Conservation (phyloP, 2,329 filamentous ascomycete genomes). For the Trichoderma lentiforme region DNA sequence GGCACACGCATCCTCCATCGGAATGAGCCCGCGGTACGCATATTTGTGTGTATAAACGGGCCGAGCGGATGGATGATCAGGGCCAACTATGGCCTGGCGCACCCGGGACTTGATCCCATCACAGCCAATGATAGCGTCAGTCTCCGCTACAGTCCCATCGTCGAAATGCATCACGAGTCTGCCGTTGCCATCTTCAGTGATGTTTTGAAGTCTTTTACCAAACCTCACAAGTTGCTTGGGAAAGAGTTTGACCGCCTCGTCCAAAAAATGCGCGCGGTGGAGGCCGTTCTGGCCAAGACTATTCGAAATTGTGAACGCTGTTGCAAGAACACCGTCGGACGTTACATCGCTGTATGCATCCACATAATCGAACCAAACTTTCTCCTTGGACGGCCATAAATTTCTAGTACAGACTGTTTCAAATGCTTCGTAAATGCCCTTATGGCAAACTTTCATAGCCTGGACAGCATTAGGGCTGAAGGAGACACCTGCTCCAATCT, state of each 20-base stretch:
- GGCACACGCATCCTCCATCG: slow-evolving; percentile 13
- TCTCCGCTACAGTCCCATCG: slow-evolving; percentile 38
- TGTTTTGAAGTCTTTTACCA: slow-evolving; percentile 35
- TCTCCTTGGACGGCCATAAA: neutral
- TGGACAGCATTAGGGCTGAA: slow-evolving; percentile 37
- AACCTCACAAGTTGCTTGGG: slow-evolving; percentile 33
- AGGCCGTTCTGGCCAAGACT: neutral
- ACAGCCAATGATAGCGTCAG: slow-evolving; percentile 21
- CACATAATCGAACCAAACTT: neutral
- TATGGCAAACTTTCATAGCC: slow-evolving; percentile 30
- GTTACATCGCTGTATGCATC: neutral
- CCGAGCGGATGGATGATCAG: neutral
- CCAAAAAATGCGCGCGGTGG: slow-evolving; percentile 37
- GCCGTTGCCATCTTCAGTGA: slow-evolving; percentile 25
- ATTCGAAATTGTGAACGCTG: neutral
- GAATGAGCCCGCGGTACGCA: neutral
- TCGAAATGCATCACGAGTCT: slow-evolving; percentile 34
- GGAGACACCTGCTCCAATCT: slow-evolving; percentile 51
- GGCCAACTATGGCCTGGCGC: neutral
- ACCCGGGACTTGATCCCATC: slow-evolving; percentile 17
- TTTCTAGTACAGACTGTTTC: neutral
- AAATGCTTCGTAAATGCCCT: neutral
- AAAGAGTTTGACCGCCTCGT: slow-evolving; percentile 39
- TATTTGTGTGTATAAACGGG: slow-evolving; percentile 13
- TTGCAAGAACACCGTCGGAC: neutral